phyloP scores from a whole-genome alignment of 2,329 filamentous ascomycete genomes.

The Hypoxylon sp. region DNA sequence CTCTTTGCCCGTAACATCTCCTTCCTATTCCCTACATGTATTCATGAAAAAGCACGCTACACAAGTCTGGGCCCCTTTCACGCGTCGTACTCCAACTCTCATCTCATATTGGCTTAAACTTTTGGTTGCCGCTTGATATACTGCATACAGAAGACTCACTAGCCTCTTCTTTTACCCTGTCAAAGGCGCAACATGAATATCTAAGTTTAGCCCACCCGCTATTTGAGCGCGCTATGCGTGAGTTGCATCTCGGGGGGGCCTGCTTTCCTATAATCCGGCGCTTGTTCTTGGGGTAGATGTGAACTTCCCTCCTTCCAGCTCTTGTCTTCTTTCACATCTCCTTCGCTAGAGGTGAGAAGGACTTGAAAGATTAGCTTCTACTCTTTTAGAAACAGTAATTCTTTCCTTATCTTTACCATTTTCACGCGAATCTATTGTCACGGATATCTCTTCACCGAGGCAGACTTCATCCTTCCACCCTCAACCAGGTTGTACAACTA shows the following conservation, averaged over 20 bases:
- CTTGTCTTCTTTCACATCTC: constrained; percentile 2
- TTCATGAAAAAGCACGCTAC: background rate
- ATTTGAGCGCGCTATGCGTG: constrained; percentile 21
- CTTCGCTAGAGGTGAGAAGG: constrained; percentile 3
- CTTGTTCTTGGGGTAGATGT: constrained; percentile 28
- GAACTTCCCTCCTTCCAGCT: constrained; percentile 10
- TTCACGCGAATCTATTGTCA: background rate
- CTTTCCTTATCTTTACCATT: background rate
- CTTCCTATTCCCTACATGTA: background rate
- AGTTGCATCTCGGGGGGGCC: constrained; percentile 23
- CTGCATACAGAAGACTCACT: constrained; percentile 23
- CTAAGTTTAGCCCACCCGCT: constrained; percentile 21
- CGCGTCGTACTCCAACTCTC: constrained; percentile 1
- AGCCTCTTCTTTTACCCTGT: constrained; percentile 16
- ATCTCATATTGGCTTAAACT: background rate
- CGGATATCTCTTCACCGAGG: constrained; percentile 12
- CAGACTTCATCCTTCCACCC: background rate
- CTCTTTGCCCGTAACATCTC: constrained; percentile 5
- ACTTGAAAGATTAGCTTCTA: constrained; percentile 6
- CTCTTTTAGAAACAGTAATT: constrained; percentile 12
- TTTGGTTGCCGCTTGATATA: constrained; percentile 22
- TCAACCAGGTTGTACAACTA: background rate
- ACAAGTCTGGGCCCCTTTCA: constrained; percentile 14
- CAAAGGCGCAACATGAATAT: constrained; percentile 23
- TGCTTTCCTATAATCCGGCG: constrained; percentile 29